phyloP scores from a whole-genome alignment of 495 filamentous ascomycete genomes.

The Tirmania nivea region DNA sequence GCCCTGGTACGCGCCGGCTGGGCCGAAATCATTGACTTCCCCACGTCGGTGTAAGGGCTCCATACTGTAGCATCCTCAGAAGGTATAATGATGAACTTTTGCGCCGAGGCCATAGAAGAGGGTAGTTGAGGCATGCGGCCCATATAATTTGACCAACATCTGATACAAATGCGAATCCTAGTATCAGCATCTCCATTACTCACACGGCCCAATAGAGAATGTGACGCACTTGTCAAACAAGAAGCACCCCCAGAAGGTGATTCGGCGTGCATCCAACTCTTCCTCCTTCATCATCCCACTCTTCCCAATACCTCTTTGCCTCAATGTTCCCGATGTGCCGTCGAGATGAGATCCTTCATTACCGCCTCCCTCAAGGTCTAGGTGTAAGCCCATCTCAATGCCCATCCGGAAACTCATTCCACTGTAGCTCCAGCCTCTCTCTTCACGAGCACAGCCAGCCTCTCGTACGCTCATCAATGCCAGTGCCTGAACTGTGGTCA shows the following conservation, averaged over 20 bases:
- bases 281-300: constrained; percentile 50
- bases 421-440: constrained; percentile 93
- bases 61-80: constrained; percentile 66
- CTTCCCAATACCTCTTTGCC: not conserved
- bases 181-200: too few relatives aligned
- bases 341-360: constrained; percentile 5
- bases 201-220: not conserved
- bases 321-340: not conserved
- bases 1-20: constrained; percentile 73
- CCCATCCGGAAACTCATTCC: constrained; percentile 99
- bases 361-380: constrained; percentile 29
- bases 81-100: constrained; percentile 81
- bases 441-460: constrained; percentile 84
- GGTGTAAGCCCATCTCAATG: constrained; percentile 74
- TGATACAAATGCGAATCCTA: constrained; percentile 11
- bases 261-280: constrained; percentile 68
- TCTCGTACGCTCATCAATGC: constrained; percentile 93
- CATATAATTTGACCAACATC: constrained; percentile 94
- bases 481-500: constrained; percentile 88
- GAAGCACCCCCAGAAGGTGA: constrained; percentile 98
- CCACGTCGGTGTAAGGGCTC: constrained; percentile 75
- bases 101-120: constrained; percentile 51
- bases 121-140: constrained; percentile 78
- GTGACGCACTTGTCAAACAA: constrained; percentile 64
- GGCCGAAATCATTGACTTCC: constrained; percentile 26